These are phyloP conservation scores for Eutrema salsugineum DNA, from an alignment of 441 rosid genomes.

Conservation along the genomic window DNA sequence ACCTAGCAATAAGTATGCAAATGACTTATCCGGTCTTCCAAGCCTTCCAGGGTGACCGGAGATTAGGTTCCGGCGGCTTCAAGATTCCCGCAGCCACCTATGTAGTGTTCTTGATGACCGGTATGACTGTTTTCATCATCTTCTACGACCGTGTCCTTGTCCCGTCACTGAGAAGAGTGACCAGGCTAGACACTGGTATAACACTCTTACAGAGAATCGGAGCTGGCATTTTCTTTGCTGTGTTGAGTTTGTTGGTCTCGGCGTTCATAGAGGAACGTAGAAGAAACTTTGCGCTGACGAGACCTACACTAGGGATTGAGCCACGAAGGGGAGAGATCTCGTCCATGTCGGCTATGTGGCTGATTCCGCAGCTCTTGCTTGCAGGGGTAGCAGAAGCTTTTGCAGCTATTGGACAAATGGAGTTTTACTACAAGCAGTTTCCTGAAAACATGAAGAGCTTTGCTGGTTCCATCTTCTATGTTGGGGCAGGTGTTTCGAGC, in stretches of 20 bases:
- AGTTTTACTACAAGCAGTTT: slow-evolving; percentile 46
- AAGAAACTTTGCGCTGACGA: slow-evolving; percentile 27
- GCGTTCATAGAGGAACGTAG: slow-evolving; percentile 35
- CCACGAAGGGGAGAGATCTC: slow-evolving; percentile 36
- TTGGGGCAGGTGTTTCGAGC: slow-evolving; percentile 29
- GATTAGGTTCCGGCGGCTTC: slow-evolving; percentile 29
- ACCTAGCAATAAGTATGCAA: slow-evolving; percentile 30
- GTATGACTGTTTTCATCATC: slow-evolving; percentile 46
- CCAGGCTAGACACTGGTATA: slow-evolving; percentile 27
- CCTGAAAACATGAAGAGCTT: slow-evolving; percentile 48
- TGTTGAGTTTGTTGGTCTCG: slow-evolving; percentile 30
- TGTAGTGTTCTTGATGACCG: slow-evolving; percentile 36
- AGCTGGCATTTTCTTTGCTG: slow-evolving; percentile 30
- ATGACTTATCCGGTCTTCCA: slow-evolving; percentile 44
- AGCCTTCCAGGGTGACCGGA: slow-evolving; percentile 44
- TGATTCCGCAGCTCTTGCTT: slow-evolving; percentile 42
- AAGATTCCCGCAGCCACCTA: slow-evolving; percentile 42
- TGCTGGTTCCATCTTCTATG: slow-evolving; percentile 30
- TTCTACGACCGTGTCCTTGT: slow-evolving; percentile 45
- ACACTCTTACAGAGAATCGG: slow-evolving; percentile 41
- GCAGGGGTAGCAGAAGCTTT: slow-evolving; percentile 42
- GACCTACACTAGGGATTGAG: slow-evolving; percentile 34
- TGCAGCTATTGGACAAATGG: slow-evolving; percentile 31
- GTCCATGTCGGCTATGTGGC: slow-evolving; percentile 43
- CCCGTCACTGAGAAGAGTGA: slow-evolving; percentile 36